Evolutionary conservation across 2,329 filamentous ascomycete genomes (phyloP), one percentile per base, ranked within the genome.

Genomic region (Trichophyton benhamiae): DNA sequence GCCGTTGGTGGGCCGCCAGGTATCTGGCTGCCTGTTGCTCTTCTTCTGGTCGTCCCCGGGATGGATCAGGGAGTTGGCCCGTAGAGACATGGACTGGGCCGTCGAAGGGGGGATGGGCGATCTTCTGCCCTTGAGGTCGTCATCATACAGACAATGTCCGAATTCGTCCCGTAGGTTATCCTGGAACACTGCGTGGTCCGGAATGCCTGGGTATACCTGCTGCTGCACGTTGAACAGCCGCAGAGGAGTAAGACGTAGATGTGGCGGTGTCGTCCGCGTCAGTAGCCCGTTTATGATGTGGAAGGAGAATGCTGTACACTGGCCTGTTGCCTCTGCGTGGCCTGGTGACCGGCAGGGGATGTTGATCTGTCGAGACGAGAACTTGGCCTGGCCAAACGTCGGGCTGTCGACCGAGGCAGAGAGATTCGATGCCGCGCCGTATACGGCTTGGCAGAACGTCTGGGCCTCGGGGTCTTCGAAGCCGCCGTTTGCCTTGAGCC

Each of bases 141-240:
- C 36, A 8, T n/a, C 11, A 25, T 42, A 42, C 17, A 58, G 38
- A 48, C 64, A 72, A 61, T 71, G 79, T 13, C 79, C 79, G 62
- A 87, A 79, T 64, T 88, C 85, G 63, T 82, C 79, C 67, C 85
- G 81, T 1, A 86, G 78, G 36, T 79, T 79, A 61, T 82, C 79
- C 0, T 80, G 78, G 66, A 89, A 88, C 1, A 78, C 79, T 3
- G 82, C 77, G 52, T 84, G 79, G 65, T 83, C 81, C 0, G 77
- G 73, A 36, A 79, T 77, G 63, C 78, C 78, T 30, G 79, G 76
- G 66, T 84, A 81, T 0, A 83, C 79, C 64, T 86, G 80, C 70
- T 89, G 87, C 62, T 85, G 84, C 6, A 81, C 76, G 65, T 82
- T 84, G 75, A 88, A 88, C 65, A 88, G 83, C 52, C 75, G 80